phyloP scores from a whole-genome alignment of 2,329 filamentous ascomycete species.

The Aureobasidium subglaciale region DNA sequence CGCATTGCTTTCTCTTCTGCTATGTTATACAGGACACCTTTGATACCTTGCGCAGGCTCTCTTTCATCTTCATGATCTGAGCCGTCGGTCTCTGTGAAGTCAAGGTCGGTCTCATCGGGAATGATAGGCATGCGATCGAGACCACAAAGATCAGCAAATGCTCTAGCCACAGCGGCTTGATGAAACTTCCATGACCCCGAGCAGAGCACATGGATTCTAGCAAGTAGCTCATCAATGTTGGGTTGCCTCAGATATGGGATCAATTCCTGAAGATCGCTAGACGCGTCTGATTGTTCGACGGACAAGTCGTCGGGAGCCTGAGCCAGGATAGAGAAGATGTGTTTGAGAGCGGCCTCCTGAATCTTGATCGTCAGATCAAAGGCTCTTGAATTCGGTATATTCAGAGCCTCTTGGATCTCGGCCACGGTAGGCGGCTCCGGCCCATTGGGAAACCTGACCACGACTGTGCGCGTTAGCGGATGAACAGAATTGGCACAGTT shows the following conservation, averaged over 20 bases:
- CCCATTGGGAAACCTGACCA: conserved; percentile 11
- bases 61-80: conserved; percentile 17
- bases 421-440: conserved; percentile 6
- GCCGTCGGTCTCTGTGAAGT: conserved; percentile 22
- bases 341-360: conserved; percentile 9
- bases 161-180: conserved; percentile 9
- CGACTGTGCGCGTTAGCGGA: background rate
- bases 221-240: conserved; percentile 5
- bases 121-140: conserved; percentile 13
- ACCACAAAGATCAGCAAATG: conserved; percentile 4
- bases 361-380: conserved; percentile 8
- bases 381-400: background rate
- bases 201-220: conserved; percentile 13
- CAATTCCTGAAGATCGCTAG: background rate
- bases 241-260: background rate
- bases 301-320: background rate
- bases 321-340: conserved; percentile 10
- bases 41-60: conserved; percentile 27
- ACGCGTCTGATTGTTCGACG: background rate
- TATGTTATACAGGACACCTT: conserved; percentile 71
- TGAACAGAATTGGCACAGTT: no score
- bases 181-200: conserved; percentile 16
- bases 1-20: conserved; percentile 85
- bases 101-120: conserved; percentile 4
- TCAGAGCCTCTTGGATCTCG: conserved; percentile 6